Conservation (phyloP, 1,284 basidiomycete species). For the Moesziomyces sp. region DNA sequence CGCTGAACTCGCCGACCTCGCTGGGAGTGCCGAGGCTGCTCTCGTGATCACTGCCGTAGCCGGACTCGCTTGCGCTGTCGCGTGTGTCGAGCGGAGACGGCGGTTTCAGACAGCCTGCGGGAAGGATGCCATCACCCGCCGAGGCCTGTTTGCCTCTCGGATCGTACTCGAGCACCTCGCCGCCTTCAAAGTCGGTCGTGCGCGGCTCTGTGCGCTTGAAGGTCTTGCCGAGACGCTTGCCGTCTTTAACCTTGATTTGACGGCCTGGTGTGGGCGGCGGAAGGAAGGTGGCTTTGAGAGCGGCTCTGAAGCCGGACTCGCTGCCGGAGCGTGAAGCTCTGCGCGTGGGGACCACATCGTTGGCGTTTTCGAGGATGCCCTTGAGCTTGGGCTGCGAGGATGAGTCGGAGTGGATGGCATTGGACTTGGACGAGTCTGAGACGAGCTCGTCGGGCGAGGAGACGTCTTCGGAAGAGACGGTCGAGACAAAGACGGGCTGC, state of each 20-base stretch:
- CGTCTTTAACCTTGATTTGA: slow-evolving; percentile 47
- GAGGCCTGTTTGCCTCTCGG: slow-evolving; percentile 51
- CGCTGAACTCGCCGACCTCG: slow-evolving; percentile 21
- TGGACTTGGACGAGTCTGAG: slow-evolving; percentile 18
- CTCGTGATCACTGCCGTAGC: slow-evolving; percentile 37
- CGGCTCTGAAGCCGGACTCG: slow-evolving; percentile 35
- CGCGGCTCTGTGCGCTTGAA: slow-evolving; percentile 50
- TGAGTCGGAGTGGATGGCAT: slow-evolving; percentile 6
- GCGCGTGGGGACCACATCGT: slow-evolving; percentile 35
- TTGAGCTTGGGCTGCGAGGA: slow-evolving; percentile 30
- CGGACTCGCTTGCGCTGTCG: slow-evolving; percentile 37
- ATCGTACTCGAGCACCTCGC: slow-evolving; percentile 52
- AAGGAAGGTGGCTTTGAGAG: slow-evolving; percentile 56
- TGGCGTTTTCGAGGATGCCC: slow-evolving; percentile 54
- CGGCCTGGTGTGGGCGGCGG: slow-evolving; percentile 50
- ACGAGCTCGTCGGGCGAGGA: slow-evolving; percentile 24
- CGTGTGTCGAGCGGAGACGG: slow-evolving; percentile 1
- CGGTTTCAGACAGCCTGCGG: slow-evolving; percentile 13
- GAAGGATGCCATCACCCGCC: slow-evolving; percentile 52
- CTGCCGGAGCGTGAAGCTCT: slow-evolving; percentile 22
- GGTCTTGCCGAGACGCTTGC: slow-evolving; percentile 51
- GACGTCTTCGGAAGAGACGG: slow-evolving; percentile 8
- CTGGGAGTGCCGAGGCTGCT: slow-evolving; percentile 31
- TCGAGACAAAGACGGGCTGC: slow-evolving; percentile 8
- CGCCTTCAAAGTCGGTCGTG: slow-evolving; percentile 43